Percentiles rank a stretch among this genome's conserved stretches.
Evolutionary conservation across 495 filamentous ascomycete species (phyloP).

Genomic region (Geoglossum glabrum): DNA sequence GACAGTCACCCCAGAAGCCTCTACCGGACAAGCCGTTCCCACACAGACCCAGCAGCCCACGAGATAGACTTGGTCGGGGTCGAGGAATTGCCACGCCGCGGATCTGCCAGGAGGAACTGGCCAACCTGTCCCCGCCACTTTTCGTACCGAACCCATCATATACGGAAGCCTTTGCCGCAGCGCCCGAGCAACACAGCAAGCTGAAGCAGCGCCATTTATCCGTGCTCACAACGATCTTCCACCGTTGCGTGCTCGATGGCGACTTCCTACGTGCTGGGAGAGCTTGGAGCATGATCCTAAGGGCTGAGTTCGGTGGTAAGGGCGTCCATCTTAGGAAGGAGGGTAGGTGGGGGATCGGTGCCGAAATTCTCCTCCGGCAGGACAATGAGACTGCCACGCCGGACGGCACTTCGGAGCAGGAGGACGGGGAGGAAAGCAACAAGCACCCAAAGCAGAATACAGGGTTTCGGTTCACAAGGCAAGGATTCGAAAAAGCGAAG

Average conservation of each 20-base stretch:
- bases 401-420: background rate
- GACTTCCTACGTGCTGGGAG: slow-evolving; percentile 42
- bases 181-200: background rate
- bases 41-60: background rate
- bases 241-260: slow-evolving; percentile 36
- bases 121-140: slow-evolving; percentile 1
- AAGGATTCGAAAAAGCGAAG: slow-evolving; percentile 29
- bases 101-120: slow-evolving; percentile 2
- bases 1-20: background rate
- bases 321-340: slow-evolving; percentile 33
- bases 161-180: background rate
- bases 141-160: background rate
- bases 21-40: background rate
- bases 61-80: background rate
- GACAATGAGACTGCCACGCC: slow-evolving; percentile 15
- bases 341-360: slow-evolving; percentile 47
- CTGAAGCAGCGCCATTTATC: slow-evolving; percentile 36
- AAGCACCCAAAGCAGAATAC: background rate
- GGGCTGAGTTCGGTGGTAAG: slow-evolving; percentile 29
- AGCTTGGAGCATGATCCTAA: slow-evolving; percentile 43
- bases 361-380: slow-evolving; percentile 40
- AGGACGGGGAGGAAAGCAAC: background rate
- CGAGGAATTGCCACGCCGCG: background rate
- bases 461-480: background rate
- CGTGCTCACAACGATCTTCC: slow-evolving; percentile 38